phyloP scores from a whole-genome alignment of 1,139 yeast species.

The Arxiozyma slooffiae region DNA sequence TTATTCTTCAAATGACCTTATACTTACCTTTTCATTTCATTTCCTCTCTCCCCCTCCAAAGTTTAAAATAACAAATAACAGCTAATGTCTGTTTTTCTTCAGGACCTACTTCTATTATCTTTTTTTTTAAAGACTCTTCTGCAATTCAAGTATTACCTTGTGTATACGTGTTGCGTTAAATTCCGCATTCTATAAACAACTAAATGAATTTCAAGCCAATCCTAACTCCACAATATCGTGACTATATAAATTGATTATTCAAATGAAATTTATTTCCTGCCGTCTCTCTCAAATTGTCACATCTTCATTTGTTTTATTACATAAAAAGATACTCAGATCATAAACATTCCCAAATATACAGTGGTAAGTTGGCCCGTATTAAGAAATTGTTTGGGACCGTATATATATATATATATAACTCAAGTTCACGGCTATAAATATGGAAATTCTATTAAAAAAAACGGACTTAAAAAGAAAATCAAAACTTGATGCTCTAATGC shows the following conservation, averaged over 20 bases:
- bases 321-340: conserved; percentile 88
- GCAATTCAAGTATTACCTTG: conserved; percentile 92
- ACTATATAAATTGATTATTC: conserved; percentile 44
- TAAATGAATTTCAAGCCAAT: conserved; percentile 43
- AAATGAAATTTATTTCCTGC: too few species aligned
- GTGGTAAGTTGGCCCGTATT: conserved; percentile 89
- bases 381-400: conserved; percentile 45
- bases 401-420: conserved; percentile 4
- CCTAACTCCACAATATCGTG: conserved; percentile 34
- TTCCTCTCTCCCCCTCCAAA: too few species aligned
- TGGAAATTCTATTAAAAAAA: background rate
- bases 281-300: conserved; percentile 64
- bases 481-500: too few species aligned
- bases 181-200: conserved; percentile 77
- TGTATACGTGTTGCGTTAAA: conserved; percentile 87
- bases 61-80: too few species aligned
- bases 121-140: too few species aligned
- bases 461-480: too few species aligned
- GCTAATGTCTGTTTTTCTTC: too few species aligned
- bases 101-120: too few species aligned
- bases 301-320: conserved; percentile 80
- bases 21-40: too few species aligned
- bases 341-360: conserved; percentile 75
- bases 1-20: too few species aligned
- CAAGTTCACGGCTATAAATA: background rate